A percentile compares a stretch with the other conserved stretches of the same genome.
Evolutionary conservation across 2,329 filamentous ascomycete genomes (phyloP).

Genomic region (Pseudogymnoascus sp.): DNA sequence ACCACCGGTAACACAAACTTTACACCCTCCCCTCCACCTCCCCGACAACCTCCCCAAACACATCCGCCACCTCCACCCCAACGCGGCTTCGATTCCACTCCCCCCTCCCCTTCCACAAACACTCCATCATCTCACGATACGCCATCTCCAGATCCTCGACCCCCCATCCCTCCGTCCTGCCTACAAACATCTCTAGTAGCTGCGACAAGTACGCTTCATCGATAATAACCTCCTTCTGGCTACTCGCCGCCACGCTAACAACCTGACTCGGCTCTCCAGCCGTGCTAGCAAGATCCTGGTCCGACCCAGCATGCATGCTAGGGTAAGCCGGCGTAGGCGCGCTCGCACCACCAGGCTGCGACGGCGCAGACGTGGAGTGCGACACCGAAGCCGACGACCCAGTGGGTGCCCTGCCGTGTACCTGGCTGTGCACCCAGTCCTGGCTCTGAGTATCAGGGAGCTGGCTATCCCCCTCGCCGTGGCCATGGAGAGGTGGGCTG

Average conservation of each 20-base stretch:
- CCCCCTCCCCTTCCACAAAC: conserved; percentile 69
- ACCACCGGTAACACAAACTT: not conserved
- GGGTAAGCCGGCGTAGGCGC: conserved; percentile 20
- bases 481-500: conserved; percentile 20
- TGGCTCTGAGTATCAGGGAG: conserved; percentile 44
- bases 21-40: conserved; percentile 33
- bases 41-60: conserved; percentile 66
- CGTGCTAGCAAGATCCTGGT: not conserved
- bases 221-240: conserved; percentile 30
- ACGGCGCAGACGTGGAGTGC: not conserved
- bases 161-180: conserved; percentile 30
- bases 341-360: not conserved
- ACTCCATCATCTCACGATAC: conserved; percentile 82
- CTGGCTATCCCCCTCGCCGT: conserved; percentile 23
- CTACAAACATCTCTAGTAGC: conserved; percentile 18
- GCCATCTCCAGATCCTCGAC: conserved; percentile 95
- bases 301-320: conserved; percentile 8
- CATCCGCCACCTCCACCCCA: conserved; percentile 49
- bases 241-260: not conserved
- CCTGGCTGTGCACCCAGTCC: not conserved
- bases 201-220: conserved; percentile 30
- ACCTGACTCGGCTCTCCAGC: not conserved
- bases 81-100: conserved; percentile 81
- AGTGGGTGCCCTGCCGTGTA: not conserved
- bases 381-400: not conserved